These are phyloP conservation scores for Musa schizocarpa DNA, from an alignment of 176 grass and related monocot species.

Conservation along the genomic window DNA sequence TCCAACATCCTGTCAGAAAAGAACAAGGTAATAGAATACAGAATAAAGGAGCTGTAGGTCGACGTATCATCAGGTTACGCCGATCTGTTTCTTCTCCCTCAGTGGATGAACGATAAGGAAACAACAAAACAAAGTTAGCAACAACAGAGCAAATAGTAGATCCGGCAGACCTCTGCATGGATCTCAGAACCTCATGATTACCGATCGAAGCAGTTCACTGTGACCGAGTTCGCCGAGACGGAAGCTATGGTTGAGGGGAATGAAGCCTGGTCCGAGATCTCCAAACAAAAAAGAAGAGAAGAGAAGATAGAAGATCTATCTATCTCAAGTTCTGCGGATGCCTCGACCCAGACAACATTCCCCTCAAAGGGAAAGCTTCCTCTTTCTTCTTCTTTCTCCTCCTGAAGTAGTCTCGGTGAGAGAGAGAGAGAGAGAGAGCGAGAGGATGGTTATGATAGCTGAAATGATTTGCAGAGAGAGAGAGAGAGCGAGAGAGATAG, in stretches of 20 bases:
- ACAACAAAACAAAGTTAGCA: too few relatives aligned
- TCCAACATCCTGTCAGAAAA: not conserved
- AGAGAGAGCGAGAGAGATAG: not conserved
- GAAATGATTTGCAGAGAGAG: not conserved
- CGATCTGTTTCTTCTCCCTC: not conserved
- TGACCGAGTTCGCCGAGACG: not conserved
- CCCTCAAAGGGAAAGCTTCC: constrained; percentile 85
- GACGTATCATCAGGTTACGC: not conserved
- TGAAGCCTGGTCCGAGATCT: constrained; percentile 99
- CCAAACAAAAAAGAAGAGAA: not conserved
- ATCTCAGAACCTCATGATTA: too few relatives aligned
- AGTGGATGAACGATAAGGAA: too few relatives aligned
- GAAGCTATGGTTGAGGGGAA: constrained; percentile 87
- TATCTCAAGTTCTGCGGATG: not conserved
- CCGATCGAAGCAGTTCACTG: too few relatives aligned
- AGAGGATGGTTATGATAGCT: not conserved
- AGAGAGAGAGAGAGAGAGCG: not conserved
- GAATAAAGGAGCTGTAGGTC: not conserved
- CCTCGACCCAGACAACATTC: constrained; percentile 99
- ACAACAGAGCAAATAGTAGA: too few relatives aligned
- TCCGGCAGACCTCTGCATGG: too few relatives aligned
- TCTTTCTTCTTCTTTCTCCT: constrained; percentile 5
- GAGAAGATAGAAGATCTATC: not conserved
- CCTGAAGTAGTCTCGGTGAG: not conserved
- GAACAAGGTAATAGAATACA: not conserved